Percentiles rank a stretch among this genome's conserved stretches.
Evolutionary conservation across 2,329 filamentous ascomycete genomes (phyloP).

Genomic region (Coleophoma eucalyptorum): DNA sequence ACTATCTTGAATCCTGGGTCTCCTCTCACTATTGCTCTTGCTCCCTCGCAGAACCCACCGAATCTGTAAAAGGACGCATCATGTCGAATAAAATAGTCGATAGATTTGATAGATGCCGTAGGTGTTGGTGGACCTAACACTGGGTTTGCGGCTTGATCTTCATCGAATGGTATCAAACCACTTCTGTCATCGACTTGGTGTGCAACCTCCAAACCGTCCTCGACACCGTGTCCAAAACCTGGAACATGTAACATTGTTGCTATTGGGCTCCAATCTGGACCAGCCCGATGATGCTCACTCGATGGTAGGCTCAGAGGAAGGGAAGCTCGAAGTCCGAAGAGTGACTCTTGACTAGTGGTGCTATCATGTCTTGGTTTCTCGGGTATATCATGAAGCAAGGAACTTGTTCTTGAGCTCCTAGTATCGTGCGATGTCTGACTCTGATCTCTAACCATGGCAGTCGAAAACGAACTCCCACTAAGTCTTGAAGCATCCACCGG

Average conservation of each 20-base stretch:
- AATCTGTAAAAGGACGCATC: constrained; percentile 26
- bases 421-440: constrained; percentile 16
- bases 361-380: constrained; percentile 7
- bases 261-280: constrained; percentile 6
- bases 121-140: constrained; percentile 12
- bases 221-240: constrained; percentile 16
- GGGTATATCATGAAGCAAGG: constrained; percentile 13
- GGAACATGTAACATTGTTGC: constrained; percentile 16
- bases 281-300: constrained; percentile 12
- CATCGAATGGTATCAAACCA: constrained; percentile 7
- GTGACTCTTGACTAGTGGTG: constrained; percentile 17
- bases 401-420: constrained; percentile 18
- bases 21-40: constrained; percentile 19
- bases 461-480: neutral
- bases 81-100: constrained; percentile 21
- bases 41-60: constrained; percentile 26
- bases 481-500: constrained; percentile 8
- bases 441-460: constrained; percentile 12
- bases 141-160: neutral
- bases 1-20: constrained; percentile 24
- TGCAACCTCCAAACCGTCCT: constrained; percentile 20
- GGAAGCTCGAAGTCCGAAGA: constrained; percentile 14
- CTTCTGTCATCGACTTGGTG: constrained; percentile 12
- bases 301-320: constrained; percentile 15
- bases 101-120: constrained; percentile 17